Percentiles rank a stretch among this genome's conserved stretches.
Evolutionary conservation across 306 rosid species (phyloP).

Genomic region (Dalbergia cultrata): DNA sequence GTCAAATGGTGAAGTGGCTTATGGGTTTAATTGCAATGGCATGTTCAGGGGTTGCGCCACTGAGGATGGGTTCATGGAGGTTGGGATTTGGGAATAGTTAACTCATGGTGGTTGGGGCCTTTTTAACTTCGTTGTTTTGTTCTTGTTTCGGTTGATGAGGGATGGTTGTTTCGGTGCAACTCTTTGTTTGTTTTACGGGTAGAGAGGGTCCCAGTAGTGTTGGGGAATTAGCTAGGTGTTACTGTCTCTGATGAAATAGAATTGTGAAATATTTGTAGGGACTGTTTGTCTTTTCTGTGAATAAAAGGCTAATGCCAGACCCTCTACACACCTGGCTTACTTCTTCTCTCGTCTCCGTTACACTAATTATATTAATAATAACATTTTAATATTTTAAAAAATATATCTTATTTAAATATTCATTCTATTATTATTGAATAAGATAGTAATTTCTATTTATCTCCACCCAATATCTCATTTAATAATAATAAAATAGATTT

Average conservation of each 20-base stretch:
- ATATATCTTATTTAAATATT: too few relatives aligned
- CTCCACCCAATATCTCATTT: too few relatives aligned
- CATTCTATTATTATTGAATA: too few relatives aligned
- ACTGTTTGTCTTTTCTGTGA: neutral
- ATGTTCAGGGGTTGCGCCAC: conserved; percentile 93
- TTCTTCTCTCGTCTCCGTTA: neutral
- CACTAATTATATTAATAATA: too few relatives aligned
- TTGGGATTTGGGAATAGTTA: conserved; percentile 81
- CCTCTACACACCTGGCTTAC: neutral
- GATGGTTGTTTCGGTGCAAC: conserved; percentile 35
- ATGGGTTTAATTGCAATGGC: conserved; percentile 86
- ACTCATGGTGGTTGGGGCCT: neutral
- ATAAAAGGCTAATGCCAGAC: conserved; percentile 2
- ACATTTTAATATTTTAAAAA: too few relatives aligned
- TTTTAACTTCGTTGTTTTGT: neutral
- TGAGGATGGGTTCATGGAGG: conserved; percentile 92
- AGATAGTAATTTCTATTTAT: too few relatives aligned
- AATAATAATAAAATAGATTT: too few relatives aligned
- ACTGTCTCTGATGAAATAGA: conserved; percentile 3
- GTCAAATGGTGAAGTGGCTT: conserved; percentile 82
- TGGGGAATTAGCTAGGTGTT: neutral
- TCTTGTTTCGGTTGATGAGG: neutral
- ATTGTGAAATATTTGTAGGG: conserved; percentile 41
- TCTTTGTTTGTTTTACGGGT: neutral
- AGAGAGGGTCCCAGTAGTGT: conserved; percentile 11